Conservation (phyloP, 2,329 filamentous ascomycete genomes). For the Diplocarpon mali region DNA sequence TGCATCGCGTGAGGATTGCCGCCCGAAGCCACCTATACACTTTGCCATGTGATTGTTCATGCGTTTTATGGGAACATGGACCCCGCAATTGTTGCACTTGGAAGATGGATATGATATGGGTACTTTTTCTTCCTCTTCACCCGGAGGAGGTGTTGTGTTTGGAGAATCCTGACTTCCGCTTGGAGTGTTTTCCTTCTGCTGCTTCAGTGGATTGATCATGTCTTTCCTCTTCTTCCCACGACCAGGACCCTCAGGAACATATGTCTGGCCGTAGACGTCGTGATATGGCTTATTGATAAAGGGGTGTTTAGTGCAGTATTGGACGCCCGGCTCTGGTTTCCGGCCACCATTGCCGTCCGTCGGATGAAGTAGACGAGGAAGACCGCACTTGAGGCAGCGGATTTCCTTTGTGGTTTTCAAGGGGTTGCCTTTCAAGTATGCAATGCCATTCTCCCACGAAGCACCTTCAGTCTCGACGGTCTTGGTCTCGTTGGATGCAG, state of each 20-base stretch:
- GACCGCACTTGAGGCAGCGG: slow-evolving; percentile 61
- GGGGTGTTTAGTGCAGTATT: slow-evolving; percentile 71
- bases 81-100: slow-evolving; percentile 57
- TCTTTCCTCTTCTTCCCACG: slow-evolving; percentile 78
- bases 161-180: slow-evolving; percentile 37
- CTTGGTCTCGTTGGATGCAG: slow-evolving; percentile 31
- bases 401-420: slow-evolving; percentile 61
- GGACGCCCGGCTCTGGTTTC: slow-evolving; percentile 54
- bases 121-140: slow-evolving; percentile 43
- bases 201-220: slow-evolving; percentile 40
- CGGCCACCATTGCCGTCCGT: slow-evolving; percentile 57
- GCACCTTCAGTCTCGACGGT: slow-evolving; percentile 56
- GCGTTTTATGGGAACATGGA: slow-evolving; percentile 52
- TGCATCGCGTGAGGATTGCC: slow-evolving; percentile 50
- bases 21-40: slow-evolving; percentile 54
- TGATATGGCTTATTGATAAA: slow-evolving; percentile 67
- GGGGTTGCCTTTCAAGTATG: slow-evolving; percentile 60
- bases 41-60: slow-evolving; percentile 60
- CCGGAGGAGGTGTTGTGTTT: slow-evolving; percentile 32
- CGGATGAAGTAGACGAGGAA: slow-evolving; percentile 62
- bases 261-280: slow-evolving; percentile 76
- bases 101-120: slow-evolving; percentile 54
- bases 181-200: slow-evolving; percentile 27
- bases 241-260: slow-evolving; percentile 61
- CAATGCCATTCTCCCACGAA: slow-evolving; percentile 57